Percentiles rank a stretch among this genome's conserved stretches.
Conservation (phyloP, 2,329 filamentous ascomycete species). For the Aspergillus costaricaensis region DNA sequence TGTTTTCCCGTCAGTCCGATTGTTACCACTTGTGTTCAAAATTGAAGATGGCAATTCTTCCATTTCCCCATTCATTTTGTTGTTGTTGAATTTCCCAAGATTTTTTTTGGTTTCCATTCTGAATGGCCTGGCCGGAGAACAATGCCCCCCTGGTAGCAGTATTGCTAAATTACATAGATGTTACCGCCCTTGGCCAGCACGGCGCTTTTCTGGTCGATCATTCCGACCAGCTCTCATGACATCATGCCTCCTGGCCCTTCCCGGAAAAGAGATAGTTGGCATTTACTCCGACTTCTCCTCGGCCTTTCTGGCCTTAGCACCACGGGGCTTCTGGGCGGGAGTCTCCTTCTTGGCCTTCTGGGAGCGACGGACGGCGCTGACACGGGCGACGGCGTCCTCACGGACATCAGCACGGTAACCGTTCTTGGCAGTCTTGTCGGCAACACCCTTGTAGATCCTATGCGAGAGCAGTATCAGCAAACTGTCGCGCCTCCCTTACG, state of each 20-base stretch:
- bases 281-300: constrained; percentile 44
- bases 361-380: constrained; percentile 77
- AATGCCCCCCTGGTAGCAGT: constrained; percentile 19
- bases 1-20: constrained; percentile 19
- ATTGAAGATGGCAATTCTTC: neutral
- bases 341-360: constrained; percentile 77
- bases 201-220: constrained; percentile 22
- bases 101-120: constrained; percentile 19
- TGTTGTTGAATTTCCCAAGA: neutral
- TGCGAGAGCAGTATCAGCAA: constrained; percentile 24
- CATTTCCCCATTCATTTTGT: constrained; percentile 12
- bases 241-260: constrained; percentile 14
- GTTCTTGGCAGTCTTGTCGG: constrained; percentile 77
- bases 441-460: constrained; percentile 87
- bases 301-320: constrained; percentile 75
- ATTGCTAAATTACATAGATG: constrained; percentile 36
- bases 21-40: neutral
- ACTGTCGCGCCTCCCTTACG: neutral
- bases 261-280: neutral
- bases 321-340: constrained; percentile 73
- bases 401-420: constrained; percentile 83
- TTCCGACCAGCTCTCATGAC: constrained; percentile 16
- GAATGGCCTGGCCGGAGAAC: constrained; percentile 16
- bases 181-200: constrained; percentile 29
- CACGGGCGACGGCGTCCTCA: constrained; percentile 77